A percentile compares a stretch with the other conserved stretches of the same genome.
Evolutionary conservation across 768 basidiomycete genomes (phyloP).

Genomic region (Termitomyces eurrhizus): DNA sequence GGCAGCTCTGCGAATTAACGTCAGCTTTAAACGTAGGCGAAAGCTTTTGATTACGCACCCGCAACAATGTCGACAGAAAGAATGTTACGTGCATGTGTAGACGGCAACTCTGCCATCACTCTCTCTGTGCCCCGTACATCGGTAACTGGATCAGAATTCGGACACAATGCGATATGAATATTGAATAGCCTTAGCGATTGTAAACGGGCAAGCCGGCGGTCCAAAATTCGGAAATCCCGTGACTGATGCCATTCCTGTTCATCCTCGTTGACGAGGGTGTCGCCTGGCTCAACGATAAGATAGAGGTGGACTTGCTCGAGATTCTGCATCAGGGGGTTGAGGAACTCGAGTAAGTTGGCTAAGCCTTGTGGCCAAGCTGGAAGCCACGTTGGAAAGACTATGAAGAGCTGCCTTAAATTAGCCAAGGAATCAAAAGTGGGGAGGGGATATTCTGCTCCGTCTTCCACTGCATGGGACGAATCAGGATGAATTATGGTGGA

Average conservation of each 20-base stretch:
- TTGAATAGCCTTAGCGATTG: not conserved
- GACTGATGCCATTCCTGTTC: not conserved
- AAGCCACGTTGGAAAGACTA: constrained; percentile 5
- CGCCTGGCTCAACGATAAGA: not conserved
- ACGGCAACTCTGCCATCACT: not conserved
- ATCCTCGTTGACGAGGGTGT: not conserved
- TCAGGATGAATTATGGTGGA: not conserved
- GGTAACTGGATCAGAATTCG: not conserved
- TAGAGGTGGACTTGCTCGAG: constrained; percentile 1
- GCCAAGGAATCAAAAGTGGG: constrained; percentile 1
- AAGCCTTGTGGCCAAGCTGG: not conserved
- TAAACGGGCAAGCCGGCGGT: not conserved
- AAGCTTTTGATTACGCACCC: not conserved
- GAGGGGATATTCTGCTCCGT: not conserved
- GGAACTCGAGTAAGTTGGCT: not conserved
- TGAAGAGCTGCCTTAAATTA: not conserved
- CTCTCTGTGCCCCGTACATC: not conserved
- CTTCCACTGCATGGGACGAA: not conserved
- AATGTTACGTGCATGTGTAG: not conserved
- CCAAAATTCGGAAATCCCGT: not conserved
- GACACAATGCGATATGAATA: not conserved
- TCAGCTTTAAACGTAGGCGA: not conserved
- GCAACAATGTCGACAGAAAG: not conserved
- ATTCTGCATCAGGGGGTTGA: not conserved
- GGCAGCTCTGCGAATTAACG: not conserved